A percentile compares a stretch with the other conserved stretches of the same genome.
These are phyloP conservation scores for Candida succiphila DNA, from an alignment of 805 yeast species.

Conservation along the genomic window DNA sequence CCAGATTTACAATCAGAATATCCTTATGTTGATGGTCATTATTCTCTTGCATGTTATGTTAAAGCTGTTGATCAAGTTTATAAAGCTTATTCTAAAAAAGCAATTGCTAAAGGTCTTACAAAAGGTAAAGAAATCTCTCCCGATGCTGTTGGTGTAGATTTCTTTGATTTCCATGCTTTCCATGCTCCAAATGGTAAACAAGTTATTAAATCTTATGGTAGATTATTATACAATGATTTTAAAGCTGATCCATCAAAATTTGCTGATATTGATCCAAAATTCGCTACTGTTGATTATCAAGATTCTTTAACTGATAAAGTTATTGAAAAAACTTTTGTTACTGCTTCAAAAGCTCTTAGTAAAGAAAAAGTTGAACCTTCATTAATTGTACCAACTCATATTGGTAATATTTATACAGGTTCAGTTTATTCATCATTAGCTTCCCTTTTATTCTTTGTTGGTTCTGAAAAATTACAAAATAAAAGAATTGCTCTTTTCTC, in stretches of 20 bases:
- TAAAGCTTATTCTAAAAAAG: slow-evolving; percentile 71
- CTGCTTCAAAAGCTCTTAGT: slow-evolving; percentile 58
- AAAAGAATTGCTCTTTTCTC: slow-evolving; percentile 91
- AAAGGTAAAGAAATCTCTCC: slow-evolving; percentile 32
- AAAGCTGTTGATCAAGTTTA: slow-evolving; percentile 88
- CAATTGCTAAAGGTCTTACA: slow-evolving; percentile 39
- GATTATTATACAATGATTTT: slow-evolving; percentile 85
- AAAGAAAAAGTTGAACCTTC: slow-evolving; percentile 71
- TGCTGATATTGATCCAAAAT: slow-evolving; percentile 42
- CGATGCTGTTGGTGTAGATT: slow-evolving; percentile 55
- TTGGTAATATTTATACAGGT: slow-evolving; percentile 98
- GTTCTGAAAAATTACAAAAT: slow-evolving; percentile 61
- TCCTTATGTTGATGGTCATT: slow-evolving; percentile 97
- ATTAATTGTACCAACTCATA: slow-evolving; percentile 82
- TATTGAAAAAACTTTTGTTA: slow-evolving; percentile 79
- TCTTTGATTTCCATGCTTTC: slow-evolving; percentile 90
- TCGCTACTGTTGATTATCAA: slow-evolving; percentile 58
- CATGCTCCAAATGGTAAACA: slow-evolving; percentile 98
- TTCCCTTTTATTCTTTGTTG: slow-evolving; percentile 69
- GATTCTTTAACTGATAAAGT: slow-evolving; percentile 68
- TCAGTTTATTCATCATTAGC: slow-evolving; percentile 82
- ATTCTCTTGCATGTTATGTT: slow-evolving; percentile 86
- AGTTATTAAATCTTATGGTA: slow-evolving; percentile 86
- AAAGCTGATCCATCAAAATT: slow-evolving; percentile 55
- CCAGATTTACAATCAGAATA: slow-evolving; percentile 95